Evolutionary conservation across 2,329 filamentous ascomycete species (phyloP).

Genomic region (Ophiostoma fasciatum): DNA sequence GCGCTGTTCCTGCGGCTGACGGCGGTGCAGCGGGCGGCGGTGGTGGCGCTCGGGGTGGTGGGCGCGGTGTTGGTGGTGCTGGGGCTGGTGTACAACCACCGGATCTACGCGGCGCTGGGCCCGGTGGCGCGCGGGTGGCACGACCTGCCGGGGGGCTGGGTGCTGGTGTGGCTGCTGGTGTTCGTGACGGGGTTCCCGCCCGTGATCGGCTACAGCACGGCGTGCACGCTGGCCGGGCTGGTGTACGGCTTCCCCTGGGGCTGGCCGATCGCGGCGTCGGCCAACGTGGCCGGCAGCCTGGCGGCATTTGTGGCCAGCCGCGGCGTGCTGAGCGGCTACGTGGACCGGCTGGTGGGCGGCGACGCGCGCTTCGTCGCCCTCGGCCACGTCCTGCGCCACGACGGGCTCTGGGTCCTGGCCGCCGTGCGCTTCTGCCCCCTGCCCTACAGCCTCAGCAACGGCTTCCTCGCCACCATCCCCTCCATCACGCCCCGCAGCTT

Average conservation of each 20-base stretch:
- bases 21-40: slow-evolving; percentile 45
- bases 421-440: slow-evolving; percentile 89
- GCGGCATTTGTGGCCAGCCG: slow-evolving; percentile 69
- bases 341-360: slow-evolving; percentile 62
- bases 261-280: slow-evolving; percentile 70
- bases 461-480: slow-evolving; percentile 84
- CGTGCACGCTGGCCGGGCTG: slow-evolving; percentile 39
- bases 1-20: slow-evolving; percentile 36
- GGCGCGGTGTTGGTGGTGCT: slow-evolving; percentile 45
- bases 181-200: slow-evolving; percentile 75
- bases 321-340: slow-evolving; percentile 63
- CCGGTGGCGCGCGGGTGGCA: slow-evolving; percentile 68
- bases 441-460: slow-evolving; percentile 87
- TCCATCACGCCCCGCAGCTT: slow-evolving; percentile 67
- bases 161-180: slow-evolving; percentile 60
- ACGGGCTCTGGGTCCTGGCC: slow-evolving; percentile 75
- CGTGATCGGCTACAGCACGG: slow-evolving; percentile 72
- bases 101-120: slow-evolving; percentile 60
- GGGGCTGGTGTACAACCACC: slow-evolving; percentile 63
- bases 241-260: slow-evolving; percentile 45
- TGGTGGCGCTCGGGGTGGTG: slow-evolving; percentile 34
- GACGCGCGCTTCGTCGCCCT: slow-evolving; percentile 85
- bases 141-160: slow-evolving; percentile 54
- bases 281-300: slow-evolving; percentile 64
- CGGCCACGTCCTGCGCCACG: slow-evolving; percentile 72